Evolutionary conservation across 225 moss, liverwort and hornwort genomes (phyloP).

Genomic region (Pseudoscleropodium purum): DNA sequence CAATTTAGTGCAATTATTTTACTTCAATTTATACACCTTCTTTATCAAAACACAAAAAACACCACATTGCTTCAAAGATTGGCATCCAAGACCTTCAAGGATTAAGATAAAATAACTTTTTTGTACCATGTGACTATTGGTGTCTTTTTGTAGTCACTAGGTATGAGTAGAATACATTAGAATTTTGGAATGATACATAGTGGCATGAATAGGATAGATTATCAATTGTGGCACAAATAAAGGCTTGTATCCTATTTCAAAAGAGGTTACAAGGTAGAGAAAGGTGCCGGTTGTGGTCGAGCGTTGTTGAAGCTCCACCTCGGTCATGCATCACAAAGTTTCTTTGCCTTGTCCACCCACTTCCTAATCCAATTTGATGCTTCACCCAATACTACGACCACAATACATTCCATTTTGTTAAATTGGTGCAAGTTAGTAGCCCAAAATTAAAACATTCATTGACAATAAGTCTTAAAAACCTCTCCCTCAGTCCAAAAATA

Average conservation of each 20-base stretch:
- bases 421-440: accelerated
- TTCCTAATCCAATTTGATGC: conserved; percentile 27
- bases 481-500: not conserved
- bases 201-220: too few relatives aligned
- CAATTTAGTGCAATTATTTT: not conserved
- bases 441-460: not conserved
- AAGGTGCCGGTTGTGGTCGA: conserved; percentile 16
- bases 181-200: not conserved
- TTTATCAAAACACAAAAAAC: not conserved
- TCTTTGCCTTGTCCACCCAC: conserved; percentile 2
- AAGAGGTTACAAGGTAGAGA: conserved; percentile 2
- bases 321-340: conserved; percentile 16
- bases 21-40: too few relatives aligned
- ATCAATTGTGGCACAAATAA: not conserved
- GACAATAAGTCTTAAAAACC: too few relatives aligned
- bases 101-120: too few relatives aligned
- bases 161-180: not conserved
- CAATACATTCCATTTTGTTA: too few relatives aligned
- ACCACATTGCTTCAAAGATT: not conserved
- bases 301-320: conserved; percentile 4
- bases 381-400: not conserved
- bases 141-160: not conserved
- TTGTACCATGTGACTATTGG: not conserved
- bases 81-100: not conserved
- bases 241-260: not conserved